Conservation (phyloP, 1,284 basidiomycete species). For the Tilletia setariae region DNA sequence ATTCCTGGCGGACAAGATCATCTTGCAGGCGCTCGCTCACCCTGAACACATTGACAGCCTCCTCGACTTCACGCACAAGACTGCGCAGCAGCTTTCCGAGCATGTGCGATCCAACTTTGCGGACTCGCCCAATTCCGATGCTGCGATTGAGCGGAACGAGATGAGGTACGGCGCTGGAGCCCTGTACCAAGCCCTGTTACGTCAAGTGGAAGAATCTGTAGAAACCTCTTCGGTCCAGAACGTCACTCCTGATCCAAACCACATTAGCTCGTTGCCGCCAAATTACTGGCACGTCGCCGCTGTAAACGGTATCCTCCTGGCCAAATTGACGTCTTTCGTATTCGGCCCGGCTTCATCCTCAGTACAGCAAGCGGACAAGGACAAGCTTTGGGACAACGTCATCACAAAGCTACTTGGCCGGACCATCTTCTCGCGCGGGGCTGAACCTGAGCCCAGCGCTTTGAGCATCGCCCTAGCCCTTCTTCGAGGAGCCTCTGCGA, state of each 20-base stretch:
- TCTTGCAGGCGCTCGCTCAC: not conserved
- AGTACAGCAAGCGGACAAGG: not conserved
- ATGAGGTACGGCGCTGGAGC: not conserved
- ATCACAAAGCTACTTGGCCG: not conserved
- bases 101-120: not conserved
- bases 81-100: not conserved
- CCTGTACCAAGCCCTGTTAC: not conserved
- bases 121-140: not conserved
- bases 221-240: not conserved
- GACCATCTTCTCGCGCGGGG: not conserved
- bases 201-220: not conserved
- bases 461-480: not conserved
- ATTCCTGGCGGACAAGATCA: not conserved
- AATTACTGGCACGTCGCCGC: slow-evolving; percentile 10
- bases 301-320: not conserved
- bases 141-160: not conserved
- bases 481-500: not conserved
- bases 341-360: slow-evolving; percentile 1
- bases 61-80: not conserved
- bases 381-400: not conserved
- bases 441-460: not conserved
- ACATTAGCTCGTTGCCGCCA: not conserved
- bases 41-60: not conserved
- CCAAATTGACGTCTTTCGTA: not conserved
- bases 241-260: not conserved